Percentiles rank a stretch among this genome's conserved stretches.
phyloP scores from a whole-genome alignment of 139 green algal species.

The Penium margaritaceum region DNA sequence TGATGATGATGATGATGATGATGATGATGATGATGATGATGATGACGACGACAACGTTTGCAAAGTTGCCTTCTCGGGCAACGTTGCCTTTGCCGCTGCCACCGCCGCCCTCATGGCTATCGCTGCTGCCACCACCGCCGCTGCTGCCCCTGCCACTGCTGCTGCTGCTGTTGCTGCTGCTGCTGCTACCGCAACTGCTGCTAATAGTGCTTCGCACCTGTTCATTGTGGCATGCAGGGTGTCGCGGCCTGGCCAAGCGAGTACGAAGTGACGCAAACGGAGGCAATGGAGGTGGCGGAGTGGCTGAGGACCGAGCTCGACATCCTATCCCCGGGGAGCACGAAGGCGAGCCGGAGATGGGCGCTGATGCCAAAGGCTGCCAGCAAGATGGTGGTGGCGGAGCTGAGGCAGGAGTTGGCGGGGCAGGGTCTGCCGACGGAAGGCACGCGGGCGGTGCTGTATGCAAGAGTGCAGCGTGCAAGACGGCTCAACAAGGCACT shows the following conservation, averaged over 20 bases:
- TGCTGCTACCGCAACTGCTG: neutral
- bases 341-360: neutral
- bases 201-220: neutral
- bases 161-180: neutral
- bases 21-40: neutral
- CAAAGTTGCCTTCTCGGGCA: neutral
- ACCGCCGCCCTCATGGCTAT: neutral
- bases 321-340: neutral
- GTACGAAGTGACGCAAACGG: neutral
- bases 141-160: neutral
- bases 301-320: neutral
- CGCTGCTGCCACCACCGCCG: too few relatives aligned
- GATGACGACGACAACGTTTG: neutral
- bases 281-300: neutral
- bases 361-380: conserved; percentile 3
- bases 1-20: neutral
- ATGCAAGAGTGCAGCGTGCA: conserved; percentile 5
- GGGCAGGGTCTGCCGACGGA: conserved; percentile 15
- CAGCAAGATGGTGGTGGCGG: conserved; percentile 29
- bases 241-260: too few relatives aligned
- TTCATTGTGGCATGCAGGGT: neutral
- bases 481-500: neutral
- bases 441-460: conserved; percentile 13
- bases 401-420: conserved; percentile 15
- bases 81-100: neutral